Conservation (phyloP, 2,329 filamentous ascomycete species). For the Calonectria pseudoreteaudii region DNA sequence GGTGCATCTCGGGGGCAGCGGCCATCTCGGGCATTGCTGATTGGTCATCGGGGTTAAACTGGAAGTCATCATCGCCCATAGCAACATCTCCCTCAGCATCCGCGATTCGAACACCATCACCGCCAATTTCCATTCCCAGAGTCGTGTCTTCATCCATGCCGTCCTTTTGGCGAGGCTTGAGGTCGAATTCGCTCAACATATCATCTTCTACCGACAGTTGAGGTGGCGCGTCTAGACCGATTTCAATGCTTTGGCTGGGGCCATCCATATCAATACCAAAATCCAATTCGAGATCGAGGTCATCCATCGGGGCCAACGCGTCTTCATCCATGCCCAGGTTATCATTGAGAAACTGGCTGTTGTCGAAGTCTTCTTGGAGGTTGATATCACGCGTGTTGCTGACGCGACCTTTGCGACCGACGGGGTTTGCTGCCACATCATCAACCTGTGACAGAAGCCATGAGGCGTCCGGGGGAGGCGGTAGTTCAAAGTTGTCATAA, state of each 20-base stretch:
- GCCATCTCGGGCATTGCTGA: constrained; percentile 65
- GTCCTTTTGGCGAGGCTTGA: constrained; percentile 67
- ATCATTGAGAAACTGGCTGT: constrained; percentile 84
- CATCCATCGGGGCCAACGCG: constrained; percentile 68
- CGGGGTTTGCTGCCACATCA: constrained; percentile 64
- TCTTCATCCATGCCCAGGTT: constrained; percentile 70
- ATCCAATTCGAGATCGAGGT: constrained; percentile 79
- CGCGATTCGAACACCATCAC: constrained; percentile 68
- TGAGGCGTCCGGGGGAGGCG: constrained; percentile 89
- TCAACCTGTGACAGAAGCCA: constrained; percentile 84
- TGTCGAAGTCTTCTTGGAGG: constrained; percentile 75
- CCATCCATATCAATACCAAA: constrained; percentile 80
- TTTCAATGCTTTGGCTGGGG: constrained; percentile 79
- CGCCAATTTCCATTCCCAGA: constrained; percentile 64
- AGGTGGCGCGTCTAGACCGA: constrained; percentile 86
- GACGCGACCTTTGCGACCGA: constrained; percentile 68
- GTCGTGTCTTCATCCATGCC: constrained; percentile 67
- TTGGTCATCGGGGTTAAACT: constrained; percentile 71
- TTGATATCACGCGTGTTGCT: constrained; percentile 76
- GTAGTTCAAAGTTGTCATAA: constrained; percentile 80
- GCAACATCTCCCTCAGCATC: constrained; percentile 73
- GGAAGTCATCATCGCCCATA: constrained; percentile 74
- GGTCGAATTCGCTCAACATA: constrained; percentile 74
- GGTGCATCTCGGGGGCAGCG: constrained; percentile 61
- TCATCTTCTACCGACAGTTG: constrained; percentile 76